phyloP scores from a whole-genome alignment of 352 stramenopile genomes.

The Poterioochromonas sp. region DNA sequence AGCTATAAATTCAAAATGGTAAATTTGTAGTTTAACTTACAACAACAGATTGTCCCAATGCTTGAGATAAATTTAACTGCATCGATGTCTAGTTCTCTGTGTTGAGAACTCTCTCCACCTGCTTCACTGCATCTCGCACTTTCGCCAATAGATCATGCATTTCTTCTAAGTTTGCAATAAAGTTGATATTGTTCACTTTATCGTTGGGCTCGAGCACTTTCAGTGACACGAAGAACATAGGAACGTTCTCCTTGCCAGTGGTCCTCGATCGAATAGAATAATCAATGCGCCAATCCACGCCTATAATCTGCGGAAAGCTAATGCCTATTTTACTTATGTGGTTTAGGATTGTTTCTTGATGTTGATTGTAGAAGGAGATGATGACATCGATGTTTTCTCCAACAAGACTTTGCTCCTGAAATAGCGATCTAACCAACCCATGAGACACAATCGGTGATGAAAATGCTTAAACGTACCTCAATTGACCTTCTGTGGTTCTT shows the following conservation, averaged over 20 bases:
- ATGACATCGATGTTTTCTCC: constrained; percentile 13
- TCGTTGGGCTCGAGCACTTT: not conserved
- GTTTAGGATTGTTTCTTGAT: constrained; percentile 15
- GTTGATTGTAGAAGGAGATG: constrained; percentile 13
- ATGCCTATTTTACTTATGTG: constrained; percentile 25
- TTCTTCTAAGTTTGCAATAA: constrained; percentile 25
- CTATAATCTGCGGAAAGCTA: not conserved
- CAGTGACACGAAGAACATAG: constrained; percentile 20
- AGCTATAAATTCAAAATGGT: too few species aligned
- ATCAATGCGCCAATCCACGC: constrained; percentile 23
- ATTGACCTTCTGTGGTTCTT: constrained; percentile 13
- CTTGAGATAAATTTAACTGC: too few species aligned
- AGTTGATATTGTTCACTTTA: not conserved
- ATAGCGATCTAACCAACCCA: constrained; percentile 11
- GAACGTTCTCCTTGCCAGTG: not conserved
- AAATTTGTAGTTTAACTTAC: too few species aligned
- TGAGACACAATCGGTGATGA: constrained; percentile 11
- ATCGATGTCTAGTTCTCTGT: too few species aligned
- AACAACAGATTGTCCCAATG: too few species aligned
- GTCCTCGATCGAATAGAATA: constrained; percentile 27
- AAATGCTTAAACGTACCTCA: constrained; percentile 14
- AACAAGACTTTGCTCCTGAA: constrained; percentile 13
- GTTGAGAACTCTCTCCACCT: not conserved
- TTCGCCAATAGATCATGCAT: constrained; percentile 30
- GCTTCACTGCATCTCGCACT: constrained; percentile 26